Evolutionary conservation across 257 asterid species (phyloP), one percentile per base, ranked within the genome.

Genomic region (Nicotiana attenuata): DNA sequence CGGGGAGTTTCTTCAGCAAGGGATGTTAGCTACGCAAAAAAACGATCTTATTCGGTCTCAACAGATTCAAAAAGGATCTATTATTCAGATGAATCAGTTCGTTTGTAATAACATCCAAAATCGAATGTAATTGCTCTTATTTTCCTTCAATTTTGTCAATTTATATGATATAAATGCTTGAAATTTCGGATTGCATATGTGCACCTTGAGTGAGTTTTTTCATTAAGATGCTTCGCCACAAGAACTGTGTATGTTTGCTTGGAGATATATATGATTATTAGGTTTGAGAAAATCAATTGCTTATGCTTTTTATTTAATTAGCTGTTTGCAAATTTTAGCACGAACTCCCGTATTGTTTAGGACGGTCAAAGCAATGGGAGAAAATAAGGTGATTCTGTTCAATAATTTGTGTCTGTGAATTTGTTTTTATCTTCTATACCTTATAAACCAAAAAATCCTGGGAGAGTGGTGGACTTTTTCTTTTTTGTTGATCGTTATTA

Each of bases 11-110:
- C 4, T 82, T 26, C 94, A 90, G 90, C 97, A 94, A 85, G 98
- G 97, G 3, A 96, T 96, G 99, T 89, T 96, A 85, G 96, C 91
- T 33, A 92, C 94, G 67, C 98, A 94, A 89, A 89, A 78, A 5
- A 96, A 94, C 82, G 90, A 90, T 0, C 82, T 96, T 86, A 94
- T 96, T 24, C 86, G 85, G 7, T 82, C 93, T 11, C 80, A 80
- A 47, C 65, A 60, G 84, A 55, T 94, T 88, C 90, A 85, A 87
- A 91, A 88, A 66, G 98, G 99, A 1, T 91, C 97, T 28, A 80
- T 94, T 57, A 67, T 96, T 45, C 91, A 82, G 83, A 77, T 94
- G 90, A 82, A 31, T 61, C 90, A 90, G 86, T 96, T 90, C 88
- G 94, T 94, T 67, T 88, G 93, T 82, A 93, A 90, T 59, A 19